Evolutionary conservation across 192 early-diverging fungal genomes (phyloP).

Genomic region (Rhizophagus clarus): DNA sequence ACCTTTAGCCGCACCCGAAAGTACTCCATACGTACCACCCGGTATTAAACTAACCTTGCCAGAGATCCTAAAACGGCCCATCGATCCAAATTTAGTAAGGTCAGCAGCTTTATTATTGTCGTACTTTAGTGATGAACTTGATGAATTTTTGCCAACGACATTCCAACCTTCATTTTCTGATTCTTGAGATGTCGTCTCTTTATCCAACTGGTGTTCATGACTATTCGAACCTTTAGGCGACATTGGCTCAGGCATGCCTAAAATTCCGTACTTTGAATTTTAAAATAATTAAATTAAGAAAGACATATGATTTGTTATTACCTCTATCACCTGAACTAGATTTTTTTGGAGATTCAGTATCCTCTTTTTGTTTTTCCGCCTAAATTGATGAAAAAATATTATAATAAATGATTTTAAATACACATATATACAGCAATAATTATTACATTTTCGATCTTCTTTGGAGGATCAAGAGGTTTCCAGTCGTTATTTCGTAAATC

Average conservation of each 20-base stretch:
- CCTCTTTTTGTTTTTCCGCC: constrained; percentile 67
- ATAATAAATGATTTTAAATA: background rate
- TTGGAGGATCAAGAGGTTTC: constrained; percentile 75
- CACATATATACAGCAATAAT: background rate
- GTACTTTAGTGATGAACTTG: constrained; percentile 46
- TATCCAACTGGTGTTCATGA: constrained; percentile 39
- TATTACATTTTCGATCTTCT: constrained; percentile 76
- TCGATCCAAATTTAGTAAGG: constrained; percentile 74
- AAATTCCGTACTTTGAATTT: background rate
- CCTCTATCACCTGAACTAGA: constrained; percentile 62
- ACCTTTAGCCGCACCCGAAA: constrained; percentile 45
- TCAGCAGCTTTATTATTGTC: constrained; percentile 56
- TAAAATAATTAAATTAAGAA: background rate
- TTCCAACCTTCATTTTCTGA: constrained; percentile 71
- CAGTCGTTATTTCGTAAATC: constrained; percentile 81
- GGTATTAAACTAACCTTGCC: constrained; percentile 55
- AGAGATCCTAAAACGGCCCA: constrained; percentile 57
- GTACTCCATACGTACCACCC: constrained; percentile 43
- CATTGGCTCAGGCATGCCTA: constrained; percentile 56
- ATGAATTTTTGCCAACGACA: constrained; percentile 56
- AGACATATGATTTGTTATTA: constrained; percentile 3
- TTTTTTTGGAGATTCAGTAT: constrained; percentile 68
- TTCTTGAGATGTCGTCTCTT: constrained; percentile 39
- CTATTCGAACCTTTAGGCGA: constrained; percentile 60
- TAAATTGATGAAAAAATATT: constrained; percentile 9